Percentiles rank a stretch among this genome's conserved stretches.
phyloP scores from a whole-genome alignment of 805 yeast species.

The Metahyphopichia silvanorum region DNA sequence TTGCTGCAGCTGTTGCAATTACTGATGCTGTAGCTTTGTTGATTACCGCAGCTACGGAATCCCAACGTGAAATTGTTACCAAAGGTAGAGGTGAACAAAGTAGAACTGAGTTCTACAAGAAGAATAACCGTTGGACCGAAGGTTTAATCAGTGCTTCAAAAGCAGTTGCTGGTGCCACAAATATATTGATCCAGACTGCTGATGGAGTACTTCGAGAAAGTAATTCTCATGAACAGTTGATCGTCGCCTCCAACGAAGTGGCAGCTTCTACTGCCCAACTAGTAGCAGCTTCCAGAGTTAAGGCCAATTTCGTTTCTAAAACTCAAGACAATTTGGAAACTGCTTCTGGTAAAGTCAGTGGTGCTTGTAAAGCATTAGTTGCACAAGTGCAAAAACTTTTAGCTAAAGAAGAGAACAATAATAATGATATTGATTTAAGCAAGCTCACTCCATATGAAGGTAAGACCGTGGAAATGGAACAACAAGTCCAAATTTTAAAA shows the following conservation, averaged over 20 bases:
- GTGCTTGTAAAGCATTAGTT: conserved; percentile 75
- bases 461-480: conserved; percentile 86
- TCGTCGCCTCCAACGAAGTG: conserved; percentile 88
- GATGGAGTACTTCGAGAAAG: conserved; percentile 68
- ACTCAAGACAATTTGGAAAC: conserved; percentile 71
- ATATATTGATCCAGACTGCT: conserved; percentile 77
- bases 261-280: conserved; percentile 91
- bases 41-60: conserved; percentile 71
- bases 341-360: conserved; percentile 64
- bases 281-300: conserved; percentile 87
- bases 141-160: conserved; percentile 88
- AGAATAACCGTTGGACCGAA: conserved; percentile 90
- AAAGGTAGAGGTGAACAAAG: conserved; percentile 65
- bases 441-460: conserved; percentile 73
- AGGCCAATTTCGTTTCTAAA: conserved; percentile 71
- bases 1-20: conserved; percentile 75
- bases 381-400: conserved; percentile 63
- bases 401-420: conserved; percentile 29
- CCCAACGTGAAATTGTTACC: conserved; percentile 78
- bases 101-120: conserved; percentile 74
- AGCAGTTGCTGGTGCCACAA: conserved; percentile 81
- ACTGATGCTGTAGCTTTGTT: conserved; percentile 73
- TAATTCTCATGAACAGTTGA: conserved; percentile 77
- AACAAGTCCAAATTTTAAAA: conserved; percentile 84
- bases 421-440: conserved; percentile 57